Evolutionary conservation across 2,329 filamentous ascomycete species (phyloP).

Genomic region (Cryphonectria carpinicola): DNA sequence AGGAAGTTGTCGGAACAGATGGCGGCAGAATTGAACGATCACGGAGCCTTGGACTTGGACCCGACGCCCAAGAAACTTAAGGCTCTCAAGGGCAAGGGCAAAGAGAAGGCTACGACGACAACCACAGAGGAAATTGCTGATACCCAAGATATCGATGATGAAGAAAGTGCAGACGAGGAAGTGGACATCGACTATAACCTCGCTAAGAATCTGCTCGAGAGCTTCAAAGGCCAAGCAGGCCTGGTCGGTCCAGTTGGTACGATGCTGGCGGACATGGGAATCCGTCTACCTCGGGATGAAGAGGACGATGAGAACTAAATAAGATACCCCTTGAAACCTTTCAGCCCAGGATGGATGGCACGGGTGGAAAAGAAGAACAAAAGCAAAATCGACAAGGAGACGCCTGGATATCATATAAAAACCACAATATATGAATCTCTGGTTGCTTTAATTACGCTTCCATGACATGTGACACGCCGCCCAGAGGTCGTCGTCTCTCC

Average conservation of each 20-base stretch:
- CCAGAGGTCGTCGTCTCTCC: no score
- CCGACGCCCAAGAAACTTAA: constrained; percentile 39
- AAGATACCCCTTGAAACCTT: background rate
- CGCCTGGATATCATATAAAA: no score
- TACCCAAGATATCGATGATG: constrained; percentile 47
- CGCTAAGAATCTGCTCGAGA: constrained; percentile 87
- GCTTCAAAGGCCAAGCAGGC: constrained; percentile 88
- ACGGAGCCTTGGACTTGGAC: constrained; percentile 67
- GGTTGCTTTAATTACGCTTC: no score
- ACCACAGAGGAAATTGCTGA: constrained; percentile 20
- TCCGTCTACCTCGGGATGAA: constrained; percentile 77
- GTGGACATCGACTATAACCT: constrained; percentile 85
- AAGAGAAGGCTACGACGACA: constrained; percentile 12
- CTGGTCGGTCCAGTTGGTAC: constrained; percentile 86
- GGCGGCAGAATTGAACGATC: constrained; percentile 71
- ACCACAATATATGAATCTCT: no score
- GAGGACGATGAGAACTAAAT: constrained; percentile 38
- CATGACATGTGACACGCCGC: no score
- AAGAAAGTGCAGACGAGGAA: constrained; percentile 58
- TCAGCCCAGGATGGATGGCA: background rate
- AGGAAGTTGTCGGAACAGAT: constrained; percentile 68
- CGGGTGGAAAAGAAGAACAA: no score
- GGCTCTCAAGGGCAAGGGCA: constrained; percentile 35
- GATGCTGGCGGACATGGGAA: constrained; percentile 82
- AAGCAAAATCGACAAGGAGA: no score